These are phyloP conservation scores for Vinca minor DNA, from an alignment of 257 asterid genomes.

Conservation along the genomic window DNA sequence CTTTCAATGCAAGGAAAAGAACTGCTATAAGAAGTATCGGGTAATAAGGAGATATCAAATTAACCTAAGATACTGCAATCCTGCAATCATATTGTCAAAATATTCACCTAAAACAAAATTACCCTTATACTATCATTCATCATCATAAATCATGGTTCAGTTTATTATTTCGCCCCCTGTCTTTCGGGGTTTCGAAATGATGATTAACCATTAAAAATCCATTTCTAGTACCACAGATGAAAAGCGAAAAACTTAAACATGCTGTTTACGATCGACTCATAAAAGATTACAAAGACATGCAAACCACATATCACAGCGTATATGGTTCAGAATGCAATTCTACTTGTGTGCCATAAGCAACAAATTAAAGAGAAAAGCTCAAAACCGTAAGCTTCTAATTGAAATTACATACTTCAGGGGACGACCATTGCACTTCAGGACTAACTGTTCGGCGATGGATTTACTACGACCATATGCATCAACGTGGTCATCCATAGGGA, in stretches of 20 bases:
- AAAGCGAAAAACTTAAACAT: not conserved
- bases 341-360: not conserved
- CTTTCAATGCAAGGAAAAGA: not conserved
- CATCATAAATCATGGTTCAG: not conserved
- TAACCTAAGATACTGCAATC: not conserved
- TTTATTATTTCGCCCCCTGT: not conserved
- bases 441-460: constrained; percentile 84
- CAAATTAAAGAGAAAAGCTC: not conserved
- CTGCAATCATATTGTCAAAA: not conserved
- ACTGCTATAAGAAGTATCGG: not conserved
- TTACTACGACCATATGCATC: constrained; percentile 91
- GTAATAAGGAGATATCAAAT: not conserved
- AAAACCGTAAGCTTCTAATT: not conserved
- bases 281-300: not conserved
- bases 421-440: constrained; percentile 70
- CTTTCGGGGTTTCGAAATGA: not conserved
- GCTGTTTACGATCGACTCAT: not conserved
- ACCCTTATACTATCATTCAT: not conserved
- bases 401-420: constrained; percentile 54
- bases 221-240: not conserved
- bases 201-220: not conserved
- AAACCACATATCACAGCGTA: not conserved
- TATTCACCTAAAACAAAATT: not conserved
- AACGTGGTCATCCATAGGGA: constrained; percentile 73
- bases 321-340: not conserved